Evolutionary conservation across 139 green algal genomes (phyloP).

Genomic region (Micractinium sp.): DNA sequence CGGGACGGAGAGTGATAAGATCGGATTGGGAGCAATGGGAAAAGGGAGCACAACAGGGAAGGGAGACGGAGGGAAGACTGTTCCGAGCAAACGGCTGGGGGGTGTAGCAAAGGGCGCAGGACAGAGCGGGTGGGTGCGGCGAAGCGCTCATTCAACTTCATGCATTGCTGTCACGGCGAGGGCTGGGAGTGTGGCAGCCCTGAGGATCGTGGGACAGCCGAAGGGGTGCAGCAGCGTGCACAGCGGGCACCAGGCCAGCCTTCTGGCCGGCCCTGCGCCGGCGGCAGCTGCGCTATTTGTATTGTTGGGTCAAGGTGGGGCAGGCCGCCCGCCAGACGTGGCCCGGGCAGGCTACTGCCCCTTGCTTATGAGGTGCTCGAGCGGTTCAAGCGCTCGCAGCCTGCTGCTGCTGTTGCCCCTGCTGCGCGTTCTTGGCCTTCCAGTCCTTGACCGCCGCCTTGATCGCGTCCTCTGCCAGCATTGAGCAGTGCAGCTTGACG

Average conservation of each 20-base stretch:
- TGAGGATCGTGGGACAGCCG: not conserved
- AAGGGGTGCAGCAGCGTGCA: not conserved
- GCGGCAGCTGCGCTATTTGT: not conserved
- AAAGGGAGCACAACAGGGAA: not conserved
- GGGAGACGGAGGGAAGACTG: not conserved
- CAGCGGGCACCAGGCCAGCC: no score
- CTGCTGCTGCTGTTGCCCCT: conserved; percentile 13
- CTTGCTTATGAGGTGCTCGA: no score
- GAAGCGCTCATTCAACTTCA: not conserved
- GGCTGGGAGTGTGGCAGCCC: not conserved
- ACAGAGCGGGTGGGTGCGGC: not conserved
- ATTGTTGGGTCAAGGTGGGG: no score
- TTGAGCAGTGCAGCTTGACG: conserved; percentile 99
- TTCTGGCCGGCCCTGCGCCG: no score
- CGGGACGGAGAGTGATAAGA: not conserved
- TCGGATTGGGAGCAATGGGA: not conserved
- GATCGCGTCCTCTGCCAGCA: conserved; percentile 97
- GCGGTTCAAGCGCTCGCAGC: not conserved
- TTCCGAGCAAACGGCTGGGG: not conserved
- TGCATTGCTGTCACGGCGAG: not conserved
- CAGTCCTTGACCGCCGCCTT: conserved; percentile 96
- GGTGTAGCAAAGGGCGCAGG: not conserved
- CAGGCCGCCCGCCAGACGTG: no score
- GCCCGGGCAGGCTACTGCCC: not conserved
- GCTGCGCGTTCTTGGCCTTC: conserved; percentile 8